Evolutionary conservation across 108 stramenopile species (phyloP).

Genomic region (Cyclotella cryptica): DNA sequence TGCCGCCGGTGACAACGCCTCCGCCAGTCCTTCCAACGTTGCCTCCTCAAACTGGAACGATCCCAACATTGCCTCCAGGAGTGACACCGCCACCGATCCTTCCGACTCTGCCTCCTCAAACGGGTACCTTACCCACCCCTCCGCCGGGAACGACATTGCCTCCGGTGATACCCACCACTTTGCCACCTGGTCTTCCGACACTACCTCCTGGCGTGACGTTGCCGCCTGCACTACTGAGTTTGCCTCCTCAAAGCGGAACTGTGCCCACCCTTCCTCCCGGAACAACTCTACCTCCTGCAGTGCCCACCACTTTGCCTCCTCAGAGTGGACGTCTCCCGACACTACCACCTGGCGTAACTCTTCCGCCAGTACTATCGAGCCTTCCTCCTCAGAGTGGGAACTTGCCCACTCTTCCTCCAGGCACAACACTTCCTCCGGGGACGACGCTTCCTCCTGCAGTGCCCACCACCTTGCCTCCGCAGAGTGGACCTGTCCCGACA

Average conservation of each 20-base stretch:
- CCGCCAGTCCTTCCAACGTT: not conserved
- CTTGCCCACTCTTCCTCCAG: not conserved
- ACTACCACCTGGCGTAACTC: no score
- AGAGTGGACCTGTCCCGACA: not conserved
- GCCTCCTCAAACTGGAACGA: not conserved
- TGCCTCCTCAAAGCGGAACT: not conserved
- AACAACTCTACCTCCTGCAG: not conserved
- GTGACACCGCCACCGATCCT: not conserved
- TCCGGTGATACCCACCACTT: not conserved
- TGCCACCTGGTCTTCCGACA: not conserved
- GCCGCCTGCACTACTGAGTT: not conserved
- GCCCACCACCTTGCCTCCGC: not conserved
- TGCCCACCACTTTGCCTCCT: not conserved
- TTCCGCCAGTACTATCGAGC: not conserved
- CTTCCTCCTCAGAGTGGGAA: not conserved
- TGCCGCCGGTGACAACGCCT: not conserved
- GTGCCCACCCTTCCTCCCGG: conserved; percentile 5
- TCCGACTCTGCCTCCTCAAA: not conserved
- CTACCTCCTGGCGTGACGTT: not conserved
- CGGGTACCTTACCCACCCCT: not conserved
- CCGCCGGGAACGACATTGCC: not conserved
- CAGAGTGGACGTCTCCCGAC: no score
- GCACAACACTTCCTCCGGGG: conserved; percentile 4
- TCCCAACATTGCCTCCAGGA: no score
- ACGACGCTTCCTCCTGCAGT: not conserved